Conservation (phyloP, 805 yeast species). For the Spathaspora boniae region DNA sequence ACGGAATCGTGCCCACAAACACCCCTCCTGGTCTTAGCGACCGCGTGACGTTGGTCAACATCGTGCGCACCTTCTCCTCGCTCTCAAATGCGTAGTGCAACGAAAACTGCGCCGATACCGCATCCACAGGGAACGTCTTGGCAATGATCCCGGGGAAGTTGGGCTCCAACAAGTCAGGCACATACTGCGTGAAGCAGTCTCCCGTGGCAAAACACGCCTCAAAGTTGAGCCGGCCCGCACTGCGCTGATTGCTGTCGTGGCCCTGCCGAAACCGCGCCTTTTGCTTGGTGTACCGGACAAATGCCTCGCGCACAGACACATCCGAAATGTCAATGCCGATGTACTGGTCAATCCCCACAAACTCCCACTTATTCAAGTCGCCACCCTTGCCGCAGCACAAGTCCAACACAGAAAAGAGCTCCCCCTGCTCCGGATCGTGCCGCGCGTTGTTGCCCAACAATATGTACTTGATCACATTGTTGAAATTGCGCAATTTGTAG, state of each 20-base stretch:
- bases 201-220: conserved; percentile 87
- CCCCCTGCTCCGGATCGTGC: conserved; percentile 17
- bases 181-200: conserved; percentile 74
- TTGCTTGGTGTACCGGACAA: conserved; percentile 61
- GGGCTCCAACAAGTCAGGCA: conserved; percentile 61
- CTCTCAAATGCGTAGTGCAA: conserved; percentile 92
- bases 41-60: conserved; percentile 71
- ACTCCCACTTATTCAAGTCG: conserved; percentile 85
- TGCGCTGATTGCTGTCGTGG: conserved; percentile 24
- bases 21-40: conserved; percentile 79
- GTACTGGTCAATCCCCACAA: conserved; percentile 67
- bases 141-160: conserved; percentile 60
- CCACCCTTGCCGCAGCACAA: conserved; percentile 99
- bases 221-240: conserved; percentile 52
- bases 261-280: conserved; percentile 37
- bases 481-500: conserved; percentile 80
- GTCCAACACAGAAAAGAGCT: conserved; percentile 58
- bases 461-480: conserved; percentile 87
- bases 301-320: conserved; percentile 81
- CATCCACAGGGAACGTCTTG: conserved; percentile 75
- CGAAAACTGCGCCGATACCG: conserved; percentile 88
- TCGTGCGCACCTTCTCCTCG: conserved; percentile 70
- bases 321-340: conserved; percentile 93
- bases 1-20: conserved; percentile 93
- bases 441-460: conserved; percentile 59